phyloP scores from a whole-genome alignment of 805 yeast species.

The Yarrowia divulgata region DNA sequence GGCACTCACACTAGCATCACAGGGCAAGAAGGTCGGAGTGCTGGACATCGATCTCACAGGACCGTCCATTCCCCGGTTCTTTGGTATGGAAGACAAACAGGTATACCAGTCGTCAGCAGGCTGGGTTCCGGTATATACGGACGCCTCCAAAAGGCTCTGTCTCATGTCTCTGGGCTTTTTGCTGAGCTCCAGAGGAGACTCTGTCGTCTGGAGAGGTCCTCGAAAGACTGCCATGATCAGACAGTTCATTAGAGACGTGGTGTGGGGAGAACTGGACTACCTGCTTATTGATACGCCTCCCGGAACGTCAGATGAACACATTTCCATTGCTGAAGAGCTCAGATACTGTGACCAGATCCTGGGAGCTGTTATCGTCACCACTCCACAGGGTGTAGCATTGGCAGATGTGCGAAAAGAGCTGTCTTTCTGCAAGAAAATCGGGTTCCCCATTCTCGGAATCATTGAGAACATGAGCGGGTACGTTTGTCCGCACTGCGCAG shows the following conservation, averaged over 20 bases:
- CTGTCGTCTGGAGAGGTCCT: slow-evolving; percentile 99
- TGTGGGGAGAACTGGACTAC: slow-evolving; percentile 84
- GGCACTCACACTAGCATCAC: slow-evolving; percentile 76
- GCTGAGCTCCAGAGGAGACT: slow-evolving; percentile 80
- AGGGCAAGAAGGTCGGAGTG: slow-evolving; percentile 88
- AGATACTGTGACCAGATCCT: slow-evolving; percentile 49
- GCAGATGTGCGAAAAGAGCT: slow-evolving; percentile 95
- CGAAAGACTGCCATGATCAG: slow-evolving; percentile 97
- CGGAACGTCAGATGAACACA: slow-evolving; percentile 98
- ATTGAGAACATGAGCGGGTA: slow-evolving; percentile 98
- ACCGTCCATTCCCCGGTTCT: slow-evolving; percentile 95
- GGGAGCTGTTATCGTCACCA: slow-evolving; percentile 94
- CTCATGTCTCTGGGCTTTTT: slow-evolving; percentile 91
- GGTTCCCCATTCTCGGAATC: slow-evolving; percentile 79
- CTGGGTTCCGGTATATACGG: slow-evolving; percentile 87
- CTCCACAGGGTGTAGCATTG: slow-evolving; percentile 92
- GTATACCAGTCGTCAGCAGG: slow-evolving; percentile 83
- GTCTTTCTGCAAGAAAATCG: slow-evolving; percentile 87
- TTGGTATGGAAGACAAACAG: slow-evolving; percentile 81
- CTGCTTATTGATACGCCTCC: slow-evolving; percentile 96
- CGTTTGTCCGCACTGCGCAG: slow-evolving; percentile 91
- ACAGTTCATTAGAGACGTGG: slow-evolving; percentile 88
- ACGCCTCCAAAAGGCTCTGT: slow-evolving; percentile 57
- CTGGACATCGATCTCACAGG: slow-evolving; percentile 96
- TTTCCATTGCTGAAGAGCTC: slow-evolving; percentile 92